A percentile compares a stretch with the other conserved stretches of the same genome.
Evolutionary conservation across 257 asterid species (phyloP).

Genomic region (Leonotis leonurus): DNA sequence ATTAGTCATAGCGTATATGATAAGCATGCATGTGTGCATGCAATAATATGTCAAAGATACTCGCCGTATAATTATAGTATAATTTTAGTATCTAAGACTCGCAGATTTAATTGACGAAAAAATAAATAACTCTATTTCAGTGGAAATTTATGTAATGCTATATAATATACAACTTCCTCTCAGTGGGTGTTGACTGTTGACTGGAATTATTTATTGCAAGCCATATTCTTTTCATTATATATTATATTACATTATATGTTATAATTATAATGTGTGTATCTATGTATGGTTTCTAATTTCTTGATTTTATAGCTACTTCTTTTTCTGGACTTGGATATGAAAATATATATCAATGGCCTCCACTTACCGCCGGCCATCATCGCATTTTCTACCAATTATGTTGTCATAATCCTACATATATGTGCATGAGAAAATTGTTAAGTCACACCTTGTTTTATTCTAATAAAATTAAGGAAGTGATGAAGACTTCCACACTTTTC

Average conservation of each 20-base stretch:
- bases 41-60: conserved; percentile 10
- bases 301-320: too few relatives aligned
- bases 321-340: too few relatives aligned
- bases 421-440: background rate
- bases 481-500: background rate
- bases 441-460: background rate
- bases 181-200: background rate
- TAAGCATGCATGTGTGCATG: background rate
- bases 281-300: too few relatives aligned
- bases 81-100: background rate
- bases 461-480: background rate
- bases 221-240: too few relatives aligned
- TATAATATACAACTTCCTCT: too few relatives aligned
- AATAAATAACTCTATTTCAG: background rate
- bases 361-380: too few relatives aligned
- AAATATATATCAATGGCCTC: too few relatives aligned
- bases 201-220: background rate
- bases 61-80: background rate
- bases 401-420: background rate
- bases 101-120: conserved; percentile 14
- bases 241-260: too few relatives aligned
- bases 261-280: too few relatives aligned
- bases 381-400: background rate
- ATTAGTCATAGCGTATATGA: background rate
- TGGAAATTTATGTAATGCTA: background rate